phyloP scores from a whole-genome alignment of 805 yeast species.

The Ascoidea tarda region DNA sequence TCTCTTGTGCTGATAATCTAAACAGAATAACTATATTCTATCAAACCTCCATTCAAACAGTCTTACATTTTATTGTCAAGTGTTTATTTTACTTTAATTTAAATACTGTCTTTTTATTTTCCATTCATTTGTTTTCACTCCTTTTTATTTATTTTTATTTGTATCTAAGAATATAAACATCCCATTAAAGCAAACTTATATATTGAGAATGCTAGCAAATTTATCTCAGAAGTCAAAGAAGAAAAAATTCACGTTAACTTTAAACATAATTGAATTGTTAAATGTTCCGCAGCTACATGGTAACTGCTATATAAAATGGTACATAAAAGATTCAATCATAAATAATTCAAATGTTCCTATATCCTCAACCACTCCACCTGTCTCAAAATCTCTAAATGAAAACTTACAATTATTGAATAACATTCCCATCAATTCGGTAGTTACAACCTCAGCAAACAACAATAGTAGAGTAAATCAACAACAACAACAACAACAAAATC shows the following conservation, averaged over 20 bases:
- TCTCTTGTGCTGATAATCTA: neutral
- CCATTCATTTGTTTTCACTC: neutral
- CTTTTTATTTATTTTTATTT: neutral
- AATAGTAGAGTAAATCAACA: constrained; percentile 5
- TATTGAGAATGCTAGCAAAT: constrained; percentile 3
- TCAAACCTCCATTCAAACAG: neutral
- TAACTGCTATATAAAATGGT: constrained; percentile 49
- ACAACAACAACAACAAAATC: constrained; percentile 2
- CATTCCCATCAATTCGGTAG: constrained; percentile 24
- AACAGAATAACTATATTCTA: neutral
- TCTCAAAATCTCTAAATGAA: neutral
- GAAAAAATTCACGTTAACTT: constrained; percentile 5
- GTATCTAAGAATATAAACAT: neutral
- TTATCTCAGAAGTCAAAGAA: constrained; percentile 2
- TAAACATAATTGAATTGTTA: constrained; percentile 34
- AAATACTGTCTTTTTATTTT: neutral
- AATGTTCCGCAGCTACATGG: constrained; percentile 78
- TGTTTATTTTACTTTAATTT: neutral
- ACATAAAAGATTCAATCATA: constrained; percentile 31
- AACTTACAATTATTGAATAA: constrained; percentile 20
- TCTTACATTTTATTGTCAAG: neutral
- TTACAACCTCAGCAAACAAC: constrained; percentile 15
- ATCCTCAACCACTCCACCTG: neutral
- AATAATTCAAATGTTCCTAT: constrained; percentile 5
- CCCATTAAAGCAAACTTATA: neutral